Percentiles rank a stretch among this genome's conserved stretches.
Evolutionary conservation across 1,139 yeast genomes (phyloP).

Genomic region (Lodderomyces metapsilosis): DNA sequence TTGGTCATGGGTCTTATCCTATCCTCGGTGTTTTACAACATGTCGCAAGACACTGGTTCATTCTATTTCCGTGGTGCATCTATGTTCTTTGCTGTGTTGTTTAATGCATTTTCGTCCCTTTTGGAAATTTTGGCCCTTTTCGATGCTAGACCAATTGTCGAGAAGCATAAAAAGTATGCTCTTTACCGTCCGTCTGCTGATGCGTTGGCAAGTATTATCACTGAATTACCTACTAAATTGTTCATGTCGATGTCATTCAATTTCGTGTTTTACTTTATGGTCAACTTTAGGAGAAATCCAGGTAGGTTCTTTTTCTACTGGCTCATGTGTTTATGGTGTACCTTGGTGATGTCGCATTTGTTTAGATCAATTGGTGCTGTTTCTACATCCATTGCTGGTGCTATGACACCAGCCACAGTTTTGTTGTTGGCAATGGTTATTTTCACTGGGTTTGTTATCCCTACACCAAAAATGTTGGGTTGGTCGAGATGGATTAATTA

Average conservation of each 20-base stretch:
- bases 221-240: conserved; percentile 64
- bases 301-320: too few species aligned
- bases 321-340: conserved; percentile 57
- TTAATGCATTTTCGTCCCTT: conserved; percentile 55
- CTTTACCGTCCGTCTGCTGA: conserved; percentile 70
- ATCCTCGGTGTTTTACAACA: conserved; percentile 64
- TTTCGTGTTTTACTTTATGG: too few species aligned
- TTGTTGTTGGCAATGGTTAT: conserved; percentile 52
- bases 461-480: conserved; percentile 56
- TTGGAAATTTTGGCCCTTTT: conserved; percentile 58
- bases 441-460: too few species aligned
- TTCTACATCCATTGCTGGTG: conserved; percentile 55
- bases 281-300: too few species aligned
- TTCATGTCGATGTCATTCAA: too few species aligned
- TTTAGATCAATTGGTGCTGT: conserved; percentile 62
- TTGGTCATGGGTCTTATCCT: conserved; percentile 71
- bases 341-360: conserved; percentile 54
- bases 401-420: conserved; percentile 62
- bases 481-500: conserved; percentile 65
- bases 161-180: conserved; percentile 62
- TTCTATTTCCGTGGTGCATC: conserved; percentile 59
- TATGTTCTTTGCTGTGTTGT: conserved; percentile 55
- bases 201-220: conserved; percentile 55
- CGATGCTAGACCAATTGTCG: conserved; percentile 57
- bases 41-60: conserved; percentile 46